phyloP scores from a whole-genome alignment of 768 basidiomycete species.

The Agrocybe pediades region DNA sequence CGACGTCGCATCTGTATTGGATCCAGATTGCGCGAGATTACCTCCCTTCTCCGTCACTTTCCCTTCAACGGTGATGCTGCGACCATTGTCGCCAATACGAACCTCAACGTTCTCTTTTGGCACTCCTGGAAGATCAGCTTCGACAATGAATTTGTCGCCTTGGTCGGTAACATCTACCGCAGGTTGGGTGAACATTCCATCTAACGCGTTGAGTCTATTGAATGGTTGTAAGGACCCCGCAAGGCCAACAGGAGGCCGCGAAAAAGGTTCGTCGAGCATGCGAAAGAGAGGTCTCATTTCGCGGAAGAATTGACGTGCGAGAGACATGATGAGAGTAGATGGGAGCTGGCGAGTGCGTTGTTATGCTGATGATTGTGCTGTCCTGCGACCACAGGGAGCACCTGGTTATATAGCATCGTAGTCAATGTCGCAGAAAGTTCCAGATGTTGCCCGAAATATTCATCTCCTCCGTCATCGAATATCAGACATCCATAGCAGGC shows the following conservation, averaged over 20 bases:
- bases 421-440: not conserved
- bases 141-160: slow-evolving; percentile 63
- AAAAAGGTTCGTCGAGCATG: slow-evolving; percentile 68
- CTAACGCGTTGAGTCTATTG: slow-evolving; percentile 27
- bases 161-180: slow-evolving; percentile 72
- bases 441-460: slow-evolving; percentile 3
- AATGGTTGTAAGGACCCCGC: slow-evolving; percentile 23
- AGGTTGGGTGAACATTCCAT: slow-evolving; percentile 38
- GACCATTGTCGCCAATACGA: slow-evolving; percentile 68
- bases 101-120: slow-evolving; percentile 77
- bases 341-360: no score
- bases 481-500: no score
- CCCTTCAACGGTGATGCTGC: slow-evolving; percentile 74
- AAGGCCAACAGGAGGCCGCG: slow-evolving; percentile 27
- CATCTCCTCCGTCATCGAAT: no score
- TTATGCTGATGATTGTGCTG: not conserved
- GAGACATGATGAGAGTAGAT: slow-evolving; percentile 50
- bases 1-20: not conserved
- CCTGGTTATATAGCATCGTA: not conserved
- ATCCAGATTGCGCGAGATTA: not conserved
- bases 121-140: slow-evolving; percentile 79
- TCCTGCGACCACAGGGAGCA: not conserved
- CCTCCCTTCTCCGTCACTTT: slow-evolving; percentile 38
- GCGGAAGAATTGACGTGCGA: slow-evolving; percentile 62
- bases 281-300: slow-evolving; percentile 79